Evolutionary conservation across 202 grass and related monocot genomes (phyloP), one percentile per base, ranked within the genome.

Genomic region (Brachypodium distachyon): DNA sequence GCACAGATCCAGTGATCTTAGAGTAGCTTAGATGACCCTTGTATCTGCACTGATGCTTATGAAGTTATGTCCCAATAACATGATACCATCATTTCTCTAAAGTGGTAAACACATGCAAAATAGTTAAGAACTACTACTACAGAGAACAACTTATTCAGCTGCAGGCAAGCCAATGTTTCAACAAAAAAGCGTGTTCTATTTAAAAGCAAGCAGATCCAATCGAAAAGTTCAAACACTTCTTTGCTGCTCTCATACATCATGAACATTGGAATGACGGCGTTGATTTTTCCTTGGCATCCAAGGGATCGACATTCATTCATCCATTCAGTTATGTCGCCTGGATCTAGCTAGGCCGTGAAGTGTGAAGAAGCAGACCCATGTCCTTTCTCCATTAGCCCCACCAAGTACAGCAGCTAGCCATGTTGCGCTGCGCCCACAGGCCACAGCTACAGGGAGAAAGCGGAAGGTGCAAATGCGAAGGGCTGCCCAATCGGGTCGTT

Each of bases 101-200:
- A 56, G 19, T 16, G n/a, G 9, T 22, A 70, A 23, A 81, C 36
- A 0, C 34, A 73, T 12, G 14, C 5, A 9, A 21, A 29, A 14
- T 29, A 23, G 46, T 2, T 67, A 57, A 9, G 4, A 72, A 72
- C 26, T 18, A 26, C 42, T 66, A 31, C 25, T 48, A 19, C 5
- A 65, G n/a, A 33, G 31, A 25, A 76, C 12, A 83, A 67, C 37
- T 39, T 21, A 71, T n/a, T 72, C 48, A 97, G 91, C 94, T 97
- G 94, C 73, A 97, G 88, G 54, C 94, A 97, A 74, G 94, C 82
- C 77, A 97, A 70, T 60, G 94, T 97, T 73, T 94, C 94, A 33
- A 91, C 94, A 86, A 97, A 97, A 74, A 97, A 97, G 70, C 94
- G 81, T 18, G 94, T 94, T 49, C 94, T 91, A 83, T 97, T 92